phyloP scores from a whole-genome alignment of 371 early-diverging fungal genomes.

The Dichotomocladium elegans region DNA sequence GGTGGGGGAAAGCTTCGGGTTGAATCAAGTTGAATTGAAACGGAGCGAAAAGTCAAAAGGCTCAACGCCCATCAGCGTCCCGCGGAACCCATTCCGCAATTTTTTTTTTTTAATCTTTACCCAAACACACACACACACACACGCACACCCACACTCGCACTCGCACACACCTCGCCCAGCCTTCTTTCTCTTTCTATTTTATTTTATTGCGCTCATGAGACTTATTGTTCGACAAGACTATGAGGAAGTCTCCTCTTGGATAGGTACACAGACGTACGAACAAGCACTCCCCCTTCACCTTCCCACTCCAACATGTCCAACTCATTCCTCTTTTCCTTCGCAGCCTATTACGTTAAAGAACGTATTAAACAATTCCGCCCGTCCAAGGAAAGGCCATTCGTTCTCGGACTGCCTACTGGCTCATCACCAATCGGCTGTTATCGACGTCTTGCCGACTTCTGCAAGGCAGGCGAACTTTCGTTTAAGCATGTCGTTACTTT shows the following conservation, averaged over 20 bases:
- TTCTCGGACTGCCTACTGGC: constrained; percentile 88
- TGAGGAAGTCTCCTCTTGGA: constrained; percentile 61
- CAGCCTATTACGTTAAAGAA: constrained; percentile 78
- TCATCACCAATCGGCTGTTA: constrained; percentile 81
- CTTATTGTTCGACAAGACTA: constrained; percentile 67
- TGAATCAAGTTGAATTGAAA: no score
- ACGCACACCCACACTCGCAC: no score
- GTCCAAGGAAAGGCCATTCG: constrained; percentile 74
- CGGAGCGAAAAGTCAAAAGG: no score
- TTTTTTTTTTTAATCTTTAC: no score
- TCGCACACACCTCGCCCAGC: no score
- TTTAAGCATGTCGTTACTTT: constrained; percentile 67
- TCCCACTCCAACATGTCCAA: no score
- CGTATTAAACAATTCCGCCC: constrained; percentile 80
- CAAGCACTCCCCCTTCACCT: no score
- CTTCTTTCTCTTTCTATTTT: background rate
- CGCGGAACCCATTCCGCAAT: no score
- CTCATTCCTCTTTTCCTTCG: background rate
- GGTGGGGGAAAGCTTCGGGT: no score
- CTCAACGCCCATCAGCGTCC: no score
- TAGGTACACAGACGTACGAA: constrained; percentile 47
- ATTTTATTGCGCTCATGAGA: constrained; percentile 46
- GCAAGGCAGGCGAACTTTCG: constrained; percentile 54
- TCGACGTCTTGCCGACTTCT: constrained; percentile 57
- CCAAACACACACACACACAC: no score